These are phyloP conservation scores for Hericium rajendrae DNA, from an alignment of 768 basidiomycete species.

Conservation along the genomic window DNA sequence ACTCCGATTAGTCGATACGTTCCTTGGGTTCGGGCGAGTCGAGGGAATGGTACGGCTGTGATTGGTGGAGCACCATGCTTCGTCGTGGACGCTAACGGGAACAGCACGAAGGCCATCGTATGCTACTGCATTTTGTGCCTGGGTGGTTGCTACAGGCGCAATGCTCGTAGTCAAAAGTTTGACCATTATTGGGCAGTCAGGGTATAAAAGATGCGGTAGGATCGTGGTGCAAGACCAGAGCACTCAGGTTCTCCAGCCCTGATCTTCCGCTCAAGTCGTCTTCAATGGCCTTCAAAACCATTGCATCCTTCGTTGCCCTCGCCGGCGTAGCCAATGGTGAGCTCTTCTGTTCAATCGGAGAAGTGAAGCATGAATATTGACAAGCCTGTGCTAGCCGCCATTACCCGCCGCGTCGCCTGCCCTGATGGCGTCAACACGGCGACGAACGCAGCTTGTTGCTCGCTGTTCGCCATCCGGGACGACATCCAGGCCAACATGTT, in stretches of 20 bases:
- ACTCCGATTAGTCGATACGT: background rate
- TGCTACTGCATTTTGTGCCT: background rate
- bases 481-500: conserved; percentile 24
- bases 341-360: background rate
- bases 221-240: background rate
- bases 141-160: background rate
- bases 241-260: background rate
- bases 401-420: conserved; percentile 11
- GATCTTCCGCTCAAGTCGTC: conserved; percentile 7
- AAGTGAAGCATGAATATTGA: background rate
- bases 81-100: background rate
- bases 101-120: background rate
- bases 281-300: background rate
- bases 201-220: background rate
- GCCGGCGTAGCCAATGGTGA: conserved; percentile 12
- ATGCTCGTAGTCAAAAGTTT: background rate
- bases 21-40: background rate
- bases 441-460: conserved; percentile 22
- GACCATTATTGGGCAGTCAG: background rate
- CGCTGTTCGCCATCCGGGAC: conserved; percentile 21
- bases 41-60: background rate
- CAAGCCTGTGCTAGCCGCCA: conserved; percentile 7
- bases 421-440: conserved; percentile 19
- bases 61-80: background rate
- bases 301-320: conserved; percentile 12